Evolutionary conservation across 345 rosid genomes (phyloP).

Genomic region (Sapria himalayana): DNA sequence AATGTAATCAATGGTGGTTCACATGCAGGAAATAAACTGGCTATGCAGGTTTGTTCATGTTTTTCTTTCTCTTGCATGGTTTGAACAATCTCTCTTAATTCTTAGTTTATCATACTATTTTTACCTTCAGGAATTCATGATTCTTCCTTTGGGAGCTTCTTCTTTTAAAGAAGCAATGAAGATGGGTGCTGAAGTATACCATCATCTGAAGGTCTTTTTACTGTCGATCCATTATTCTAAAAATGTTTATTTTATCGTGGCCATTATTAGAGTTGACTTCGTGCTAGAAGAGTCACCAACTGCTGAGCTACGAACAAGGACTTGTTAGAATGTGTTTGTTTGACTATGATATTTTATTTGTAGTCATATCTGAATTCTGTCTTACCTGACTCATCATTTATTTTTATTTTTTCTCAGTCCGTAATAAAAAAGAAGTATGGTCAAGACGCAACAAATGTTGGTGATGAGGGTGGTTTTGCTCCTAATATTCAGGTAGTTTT

Average conservation of each 20-base stretch:
- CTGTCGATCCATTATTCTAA: no score
- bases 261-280: no score
- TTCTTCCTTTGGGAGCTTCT: slow-evolving; percentile 80
- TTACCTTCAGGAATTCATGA: slow-evolving; percentile 69
- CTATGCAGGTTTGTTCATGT: slow-evolving; percentile 48
- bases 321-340: no score
- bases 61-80: background rate
- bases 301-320: no score
- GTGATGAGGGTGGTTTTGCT: slow-evolving; percentile 98
- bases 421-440: slow-evolving; percentile 95
- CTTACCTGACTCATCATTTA: background rate
- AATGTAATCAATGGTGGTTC: slow-evolving; percentile 99
- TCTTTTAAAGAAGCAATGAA: slow-evolving; percentile 96
- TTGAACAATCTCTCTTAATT: background rate
- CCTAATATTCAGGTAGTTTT: slow-evolving; percentile 95
- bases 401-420: slow-evolving; percentile 14
- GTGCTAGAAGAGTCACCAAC: no score
- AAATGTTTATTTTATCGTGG: no score
- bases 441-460: slow-evolving; percentile 95
- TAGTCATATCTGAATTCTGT: no score
- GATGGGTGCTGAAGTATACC: slow-evolving; percentile 97
- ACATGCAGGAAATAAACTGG: slow-evolving; percentile 96
- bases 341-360: no score
- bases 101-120: background rate
- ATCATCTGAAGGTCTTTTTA: slow-evolving; percentile 51